Evolutionary conservation across 2,329 filamentous ascomycete genomes (phyloP), one percentile per base, ranked within the genome.

Genomic region (Calonectria pauciramosa): DNA sequence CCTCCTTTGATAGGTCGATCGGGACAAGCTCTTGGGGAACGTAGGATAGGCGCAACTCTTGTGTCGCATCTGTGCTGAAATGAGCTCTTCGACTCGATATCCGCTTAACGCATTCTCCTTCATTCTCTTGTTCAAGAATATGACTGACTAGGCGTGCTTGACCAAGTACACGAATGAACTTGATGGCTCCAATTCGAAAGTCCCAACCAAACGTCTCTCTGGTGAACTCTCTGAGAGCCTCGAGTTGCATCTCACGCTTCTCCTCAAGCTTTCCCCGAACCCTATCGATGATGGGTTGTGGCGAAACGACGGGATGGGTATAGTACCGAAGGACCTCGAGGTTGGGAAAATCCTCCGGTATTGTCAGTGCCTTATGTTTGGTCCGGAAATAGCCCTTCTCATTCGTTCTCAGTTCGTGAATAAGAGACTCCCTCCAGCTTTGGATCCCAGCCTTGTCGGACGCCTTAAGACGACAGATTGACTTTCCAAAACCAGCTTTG

Each of bases 171-270:
- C 93, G 91, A 34, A 98, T 93, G 75, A 98, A 94, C 81, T 98
- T 98, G 81, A 94, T 91, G 20, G 96, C 96, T 0, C 96, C 96
- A 66, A 90, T 90, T 34, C 93, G 90, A 79, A 93, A 94, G 6
- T 90, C 91, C 97, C 97, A 99, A 73, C 96, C 95, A 78, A 99
- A 97, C 0, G 93, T 93, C 76, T 97, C 93, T 1, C 90, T 89
- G 0, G 93, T 91, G 82, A 98, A 98, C 18, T 90, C 89, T 44
- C 96, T 91, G 44, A 99, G 85, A 0, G 91, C 92, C 5, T 83
- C 79, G 4, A 86, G 70, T 10, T 83, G 79, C 2, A 85, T 77
- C 6, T 80, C 78, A 4, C 70, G 72, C 34, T 77, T 81, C 10
- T 75, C 52, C 2, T 78, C 67, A 36, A 84, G 68, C 60, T 78